phyloP scores from a whole-genome alignment of 192 early-diverging fungal genomes.

The Thamnidium elegans region DNA sequence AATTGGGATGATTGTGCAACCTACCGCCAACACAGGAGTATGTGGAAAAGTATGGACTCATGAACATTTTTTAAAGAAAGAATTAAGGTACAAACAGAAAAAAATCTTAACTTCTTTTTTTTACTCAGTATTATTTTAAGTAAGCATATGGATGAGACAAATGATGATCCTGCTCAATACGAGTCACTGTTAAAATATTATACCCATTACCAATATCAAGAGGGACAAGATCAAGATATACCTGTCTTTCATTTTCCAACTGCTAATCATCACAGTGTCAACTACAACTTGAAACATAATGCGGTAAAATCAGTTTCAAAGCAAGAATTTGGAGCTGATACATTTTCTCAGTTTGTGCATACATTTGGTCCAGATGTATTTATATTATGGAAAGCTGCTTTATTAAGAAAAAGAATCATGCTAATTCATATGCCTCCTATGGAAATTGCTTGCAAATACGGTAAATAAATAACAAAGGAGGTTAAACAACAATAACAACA shows the following conservation, averaged over 20 bases:
- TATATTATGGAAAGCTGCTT: slow-evolving; percentile 50
- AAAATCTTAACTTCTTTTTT: neutral
- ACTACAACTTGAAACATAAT: no score
- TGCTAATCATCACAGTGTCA: no score
- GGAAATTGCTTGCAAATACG: slow-evolving; percentile 43
- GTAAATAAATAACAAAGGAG: slow-evolving; percentile 24
- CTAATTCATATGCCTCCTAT: slow-evolving; percentile 48
- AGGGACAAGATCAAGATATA: no score
- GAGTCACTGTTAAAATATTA: no score
- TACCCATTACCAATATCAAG: no score
- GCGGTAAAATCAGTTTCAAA: neutral
- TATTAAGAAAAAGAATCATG: slow-evolving; percentile 50
- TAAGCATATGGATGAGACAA: no score
- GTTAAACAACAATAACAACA: neutral
- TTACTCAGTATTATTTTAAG: no score
- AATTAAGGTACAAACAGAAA: slow-evolving; percentile 33
- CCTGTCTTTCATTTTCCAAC: no score
- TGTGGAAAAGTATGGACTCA: slow-evolving; percentile 55
- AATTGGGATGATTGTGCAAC: slow-evolving; percentile 46
- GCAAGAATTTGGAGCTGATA: slow-evolving; percentile 25
- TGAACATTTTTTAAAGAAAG: slow-evolving; percentile 34
- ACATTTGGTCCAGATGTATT: slow-evolving; percentile 50
- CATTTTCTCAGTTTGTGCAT: slow-evolving; percentile 43
- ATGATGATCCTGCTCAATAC: no score
- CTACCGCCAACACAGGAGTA: slow-evolving; percentile 37